These are phyloP conservation scores for Fusarium nurragi DNA, from an alignment of 2,329 filamentous ascomycete genomes.

Conservation along the genomic window DNA sequence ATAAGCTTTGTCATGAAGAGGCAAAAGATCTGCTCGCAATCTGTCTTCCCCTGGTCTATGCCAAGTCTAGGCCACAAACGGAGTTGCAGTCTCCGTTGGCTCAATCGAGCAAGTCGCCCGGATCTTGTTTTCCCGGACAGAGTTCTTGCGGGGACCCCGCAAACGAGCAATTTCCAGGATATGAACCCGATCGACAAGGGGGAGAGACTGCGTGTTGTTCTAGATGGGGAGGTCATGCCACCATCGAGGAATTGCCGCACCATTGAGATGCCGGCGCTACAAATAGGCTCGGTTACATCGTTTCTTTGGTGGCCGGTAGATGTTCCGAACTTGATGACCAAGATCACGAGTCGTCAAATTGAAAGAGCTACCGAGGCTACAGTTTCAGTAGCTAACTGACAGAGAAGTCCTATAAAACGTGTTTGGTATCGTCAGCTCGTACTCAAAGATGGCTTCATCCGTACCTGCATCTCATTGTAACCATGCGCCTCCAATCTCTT, in stretches of 20 bases:
- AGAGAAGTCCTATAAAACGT: conserved; percentile 1
- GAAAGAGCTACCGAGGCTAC: conserved; percentile 1
- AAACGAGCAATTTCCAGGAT: conserved; percentile 1
- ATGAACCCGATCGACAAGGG: neutral
- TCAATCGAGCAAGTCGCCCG: conserved; percentile 13
- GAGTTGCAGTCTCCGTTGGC: conserved; percentile 12
- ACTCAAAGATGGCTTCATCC: neutral
- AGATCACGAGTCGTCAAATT: neutral
- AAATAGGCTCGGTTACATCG: conserved; percentile 1
- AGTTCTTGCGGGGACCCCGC: conserved; percentile 24
- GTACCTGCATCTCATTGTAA: neutral
- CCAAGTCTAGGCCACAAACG: neutral
- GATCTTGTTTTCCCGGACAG: conserved; percentile 13
- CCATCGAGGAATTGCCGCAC: conserved; percentile 10
- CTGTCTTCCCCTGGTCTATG: neutral
- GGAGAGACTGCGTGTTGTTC: conserved; percentile 1
- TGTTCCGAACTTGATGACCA: conserved; percentile 9
- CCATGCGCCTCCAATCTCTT: conserved; percentile 26
- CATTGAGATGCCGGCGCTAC: conserved; percentile 11
- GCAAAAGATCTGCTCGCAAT: conserved; percentile 3
- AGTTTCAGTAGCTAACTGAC: neutral
- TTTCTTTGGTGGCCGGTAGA: conserved; percentile 5
- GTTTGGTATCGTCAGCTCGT: neutral
- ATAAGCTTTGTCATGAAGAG: conserved; percentile 2
- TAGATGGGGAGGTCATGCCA: conserved; percentile 12